These are phyloP conservation scores for Bipolaris cookei DNA, from an alignment of 2,329 filamentous ascomycete genomes.

Conservation along the genomic window DNA sequence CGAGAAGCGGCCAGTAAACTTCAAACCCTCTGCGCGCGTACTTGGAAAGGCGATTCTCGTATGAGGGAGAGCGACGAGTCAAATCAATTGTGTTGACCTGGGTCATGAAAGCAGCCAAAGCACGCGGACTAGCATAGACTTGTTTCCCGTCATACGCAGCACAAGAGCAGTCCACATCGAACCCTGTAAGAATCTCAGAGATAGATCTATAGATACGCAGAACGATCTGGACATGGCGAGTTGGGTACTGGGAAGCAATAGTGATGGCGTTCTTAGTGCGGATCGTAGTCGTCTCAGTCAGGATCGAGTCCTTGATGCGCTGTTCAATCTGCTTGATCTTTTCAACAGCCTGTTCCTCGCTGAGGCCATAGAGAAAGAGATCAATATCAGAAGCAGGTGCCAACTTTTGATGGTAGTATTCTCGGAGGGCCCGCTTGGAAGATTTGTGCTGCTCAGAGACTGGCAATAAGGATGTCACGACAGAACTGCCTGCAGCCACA, in stretches of 20 bases:
- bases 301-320: constrained; percentile 74
- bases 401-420: constrained; percentile 80
- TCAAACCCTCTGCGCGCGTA: constrained; percentile 83
- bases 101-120: constrained; percentile 78
- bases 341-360: constrained; percentile 76
- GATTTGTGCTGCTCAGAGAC: constrained; percentile 57
- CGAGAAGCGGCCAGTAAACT: constrained; percentile 76
- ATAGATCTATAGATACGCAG: constrained; percentile 83
- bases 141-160: constrained; percentile 81
- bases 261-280: constrained; percentile 88
- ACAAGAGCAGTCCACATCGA: constrained; percentile 85
- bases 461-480: constrained; percentile 78
- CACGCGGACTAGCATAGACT: constrained; percentile 79
- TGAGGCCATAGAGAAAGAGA: constrained; percentile 81
- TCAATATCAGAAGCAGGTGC: constrained; percentile 87
- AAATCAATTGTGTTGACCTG: constrained; percentile 84
- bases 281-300: constrained; percentile 83
- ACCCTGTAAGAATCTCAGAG: constrained; percentile 84
- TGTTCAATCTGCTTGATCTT: constrained; percentile 85
- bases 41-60: constrained; percentile 85
- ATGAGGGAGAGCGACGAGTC: constrained; percentile 79
- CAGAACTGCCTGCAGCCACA: constrained; percentile 79
- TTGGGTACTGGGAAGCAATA: constrained; percentile 83
- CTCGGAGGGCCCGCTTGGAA: constrained; percentile 51
- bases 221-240: constrained; percentile 84